Conservation (phyloP, 495 filamentous ascomycete species). For the Amniculicola lignicola region DNA sequence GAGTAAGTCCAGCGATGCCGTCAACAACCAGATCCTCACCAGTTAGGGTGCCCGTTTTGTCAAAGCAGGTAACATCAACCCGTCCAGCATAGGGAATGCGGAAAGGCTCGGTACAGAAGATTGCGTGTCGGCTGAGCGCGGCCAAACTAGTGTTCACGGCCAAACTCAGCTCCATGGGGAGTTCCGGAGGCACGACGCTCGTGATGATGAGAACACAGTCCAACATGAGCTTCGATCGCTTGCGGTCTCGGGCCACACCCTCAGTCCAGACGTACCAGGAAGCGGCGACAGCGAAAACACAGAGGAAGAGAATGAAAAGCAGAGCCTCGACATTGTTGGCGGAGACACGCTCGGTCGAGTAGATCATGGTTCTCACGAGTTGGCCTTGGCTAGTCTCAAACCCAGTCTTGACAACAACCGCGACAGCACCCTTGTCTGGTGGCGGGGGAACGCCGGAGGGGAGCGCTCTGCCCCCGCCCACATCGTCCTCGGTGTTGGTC, state of each 20-base stretch:
- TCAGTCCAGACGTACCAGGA: conserved; percentile 99
- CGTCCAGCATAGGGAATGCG: conserved; percentile 96
- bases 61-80: conserved; percentile 96
- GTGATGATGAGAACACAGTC: conserved; percentile 98
- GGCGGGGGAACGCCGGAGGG: conserved; percentile 69
- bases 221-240: conserved; percentile 92
- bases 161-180: conserved; percentile 96
- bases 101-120: conserved; percentile 99
- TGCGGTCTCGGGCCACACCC: conserved; percentile 86
- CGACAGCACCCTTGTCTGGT: conserved; percentile 91
- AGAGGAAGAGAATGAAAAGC: conserved; percentile 92
- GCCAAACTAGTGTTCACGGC: conserved; percentile 99
- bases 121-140: conserved; percentile 87
- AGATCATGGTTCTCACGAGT: conserved; percentile 98
- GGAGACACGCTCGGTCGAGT: conserved; percentile 96
- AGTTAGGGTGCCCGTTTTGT: conserved; percentile 96
- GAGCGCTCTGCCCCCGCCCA: conserved; percentile 57
- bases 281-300: conserved; percentile 93
- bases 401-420: conserved; percentile 92
- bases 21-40: conserved; percentile 97
- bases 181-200: conserved; percentile 92
- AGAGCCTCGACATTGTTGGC: conserved; percentile 94
- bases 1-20: conserved; percentile 83
- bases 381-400: conserved; percentile 98
- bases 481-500: conserved; percentile 63